Evolutionary conservation across 768 basidiomycete genomes (phyloP).

Genomic region (Pleurotus giganteus): DNA sequence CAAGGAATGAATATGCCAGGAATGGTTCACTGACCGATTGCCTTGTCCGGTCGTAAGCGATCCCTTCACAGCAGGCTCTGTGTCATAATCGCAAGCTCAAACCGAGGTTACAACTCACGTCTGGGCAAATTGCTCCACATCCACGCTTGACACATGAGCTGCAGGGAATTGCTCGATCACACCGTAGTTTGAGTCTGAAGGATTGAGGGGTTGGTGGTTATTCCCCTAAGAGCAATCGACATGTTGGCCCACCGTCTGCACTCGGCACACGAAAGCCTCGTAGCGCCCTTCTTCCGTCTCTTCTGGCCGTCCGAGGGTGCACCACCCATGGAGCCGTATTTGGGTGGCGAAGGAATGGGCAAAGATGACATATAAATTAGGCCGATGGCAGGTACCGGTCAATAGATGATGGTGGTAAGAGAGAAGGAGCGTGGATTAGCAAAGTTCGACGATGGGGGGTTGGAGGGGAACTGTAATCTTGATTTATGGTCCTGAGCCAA

Average conservation of each 20-base stretch:
- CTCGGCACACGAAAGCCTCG: slow-evolving; percentile 76
- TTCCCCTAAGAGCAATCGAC: slow-evolving; percentile 6
- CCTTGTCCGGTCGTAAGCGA: slow-evolving; percentile 82
- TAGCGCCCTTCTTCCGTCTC: slow-evolving; percentile 70
- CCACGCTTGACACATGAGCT: slow-evolving; percentile 80
- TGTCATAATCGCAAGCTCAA: slow-evolving; percentile 11
- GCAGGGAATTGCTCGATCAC: slow-evolving; percentile 76
- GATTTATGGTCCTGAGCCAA: slow-evolving; percentile 3
- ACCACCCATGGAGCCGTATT: slow-evolving; percentile 21
- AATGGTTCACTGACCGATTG: slow-evolving; percentile 51
- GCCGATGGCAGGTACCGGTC: background rate
- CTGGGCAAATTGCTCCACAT: slow-evolving; percentile 80
- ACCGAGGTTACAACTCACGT: slow-evolving; percentile 43
- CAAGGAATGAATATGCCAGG: background rate
- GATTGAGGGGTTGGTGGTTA: background rate
- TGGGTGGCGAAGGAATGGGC: slow-evolving; percentile 27
- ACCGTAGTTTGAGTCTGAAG: slow-evolving; percentile 62
- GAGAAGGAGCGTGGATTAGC: background rate
- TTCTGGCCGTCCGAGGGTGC: slow-evolving; percentile 33
- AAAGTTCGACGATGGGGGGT: background rate
- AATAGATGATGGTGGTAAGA: slow-evolving; percentile 1
- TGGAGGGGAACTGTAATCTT: background rate
- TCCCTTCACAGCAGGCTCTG: slow-evolving; percentile 38
- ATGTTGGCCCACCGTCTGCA: slow-evolving; percentile 58
- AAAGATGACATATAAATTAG: slow-evolving; percentile 1